Base-by-base conservation (phyloP, 2,329 filamentous ascomycete genomes). In the Akanthomyces lecanii region DNA sequence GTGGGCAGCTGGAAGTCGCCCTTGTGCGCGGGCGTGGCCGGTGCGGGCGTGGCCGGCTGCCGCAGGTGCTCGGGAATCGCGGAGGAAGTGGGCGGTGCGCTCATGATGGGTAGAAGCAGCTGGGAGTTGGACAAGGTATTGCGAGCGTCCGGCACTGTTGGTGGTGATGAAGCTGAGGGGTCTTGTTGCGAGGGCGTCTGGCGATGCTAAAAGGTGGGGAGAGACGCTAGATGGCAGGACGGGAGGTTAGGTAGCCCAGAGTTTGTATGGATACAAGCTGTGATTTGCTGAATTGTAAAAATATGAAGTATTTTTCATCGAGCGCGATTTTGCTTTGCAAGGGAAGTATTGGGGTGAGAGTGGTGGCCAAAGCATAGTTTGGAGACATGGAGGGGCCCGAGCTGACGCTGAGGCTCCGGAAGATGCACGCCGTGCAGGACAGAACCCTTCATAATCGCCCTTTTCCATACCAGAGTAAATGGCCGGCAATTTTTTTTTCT, bases 1-100 rank as follows among this genome's bases (percentile, higher is more conserved):
- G 82, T 85, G 45, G 85, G 85, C 48, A 81, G 71, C 4, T 74
- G 66, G 68, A 82, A 82, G 50, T 64, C 45, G 58, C 11, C 44
- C 3, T 48, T 48, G 30, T 63, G 62, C 14, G 30, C 57, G 40
- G 62, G 54, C 23, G 55, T 61, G 30, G 33, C 18, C 45, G 40
- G 51, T 28, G 21, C 38, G 25, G 28, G 59, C 21, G 21, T 21
- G 21, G 21, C 21, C 21, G 21, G 21, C 50, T 33, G 50, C 51
- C 45, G 52, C 38, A 56, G 33, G 59, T 57, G 25, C 50, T 50
- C 51, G 28, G 30, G 56, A 47, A 57, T 30, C 33, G 65, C 61
- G 18, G 62, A 56, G 21, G 65, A 66, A 14, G 63, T 36, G 4
- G 60, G 36, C 16, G 56, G 56, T 16, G 52, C 38, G 12, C 14